Evolutionary conservation across 2,329 filamentous ascomycete genomes (phyloP).

Genomic region (Xylariaceae sp.): DNA sequence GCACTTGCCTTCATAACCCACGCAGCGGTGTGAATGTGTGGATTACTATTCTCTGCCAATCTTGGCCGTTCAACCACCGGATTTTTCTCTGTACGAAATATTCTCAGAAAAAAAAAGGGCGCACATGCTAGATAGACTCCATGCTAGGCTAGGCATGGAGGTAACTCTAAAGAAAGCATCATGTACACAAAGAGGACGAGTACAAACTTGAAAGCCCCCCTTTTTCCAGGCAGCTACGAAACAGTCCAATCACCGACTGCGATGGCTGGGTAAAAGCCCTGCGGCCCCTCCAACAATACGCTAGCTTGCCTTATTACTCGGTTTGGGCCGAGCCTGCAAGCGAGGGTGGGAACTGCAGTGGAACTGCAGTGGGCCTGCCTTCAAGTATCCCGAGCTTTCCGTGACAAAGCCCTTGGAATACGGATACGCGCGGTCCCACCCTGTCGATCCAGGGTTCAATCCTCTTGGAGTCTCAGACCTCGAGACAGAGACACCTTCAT

Average conservation of each 20-base stretch:
- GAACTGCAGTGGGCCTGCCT: background rate
- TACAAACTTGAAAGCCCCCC: background rate
- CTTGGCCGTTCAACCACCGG: no score
- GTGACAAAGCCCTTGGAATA: slow-evolving; percentile 8
- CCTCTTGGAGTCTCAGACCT: slow-evolving; percentile 1
- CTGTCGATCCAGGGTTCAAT: background rate
- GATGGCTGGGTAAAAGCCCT: no score
- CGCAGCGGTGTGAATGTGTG: no score
- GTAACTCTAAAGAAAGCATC: no score
- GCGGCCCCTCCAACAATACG: background rate
- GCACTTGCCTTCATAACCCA: no score
- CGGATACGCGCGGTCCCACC: slow-evolving; percentile 15
- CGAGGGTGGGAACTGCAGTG: background rate
- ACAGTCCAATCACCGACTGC: background rate
- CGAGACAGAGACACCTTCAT: no score
- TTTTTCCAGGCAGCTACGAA: background rate
- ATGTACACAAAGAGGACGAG: no score
- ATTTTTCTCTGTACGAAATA: no score
- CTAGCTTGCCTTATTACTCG: background rate
- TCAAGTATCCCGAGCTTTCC: background rate
- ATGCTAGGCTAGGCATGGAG: no score
- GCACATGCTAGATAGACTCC: no score
- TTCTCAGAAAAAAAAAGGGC: no score
- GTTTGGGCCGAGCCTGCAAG: background rate
- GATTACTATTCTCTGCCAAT: no score